A percentile compares a stretch with the other conserved stretches of the same genome.
Conservation (phyloP, 2,329 filamentous ascomycete genomes). For the Colletotrichum sp. region DNA sequence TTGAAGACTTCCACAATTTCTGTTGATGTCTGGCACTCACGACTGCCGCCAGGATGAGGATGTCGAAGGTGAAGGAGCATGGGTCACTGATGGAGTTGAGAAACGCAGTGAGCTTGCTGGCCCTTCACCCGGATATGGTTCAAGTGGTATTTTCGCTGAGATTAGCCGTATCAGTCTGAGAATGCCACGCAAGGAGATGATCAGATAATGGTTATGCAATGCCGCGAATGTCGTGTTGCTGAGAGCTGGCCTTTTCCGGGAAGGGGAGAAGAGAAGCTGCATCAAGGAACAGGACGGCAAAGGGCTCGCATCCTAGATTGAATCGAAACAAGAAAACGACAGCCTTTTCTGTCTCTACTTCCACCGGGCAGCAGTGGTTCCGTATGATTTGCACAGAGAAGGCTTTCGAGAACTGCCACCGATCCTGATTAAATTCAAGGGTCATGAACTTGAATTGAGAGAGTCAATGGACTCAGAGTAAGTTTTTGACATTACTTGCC, state of each 20-base stretch:
- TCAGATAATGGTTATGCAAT: accelerated
- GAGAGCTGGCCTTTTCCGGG: background rate
- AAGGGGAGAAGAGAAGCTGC: background rate
- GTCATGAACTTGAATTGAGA: too few species aligned
- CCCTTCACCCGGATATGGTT: background rate
- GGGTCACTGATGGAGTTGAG: background rate
- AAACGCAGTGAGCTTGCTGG: background rate
- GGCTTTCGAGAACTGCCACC: background rate
- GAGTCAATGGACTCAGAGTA: background rate
- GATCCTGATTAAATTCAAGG: background rate
- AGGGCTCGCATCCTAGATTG: background rate
- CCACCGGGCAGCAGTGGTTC: background rate
- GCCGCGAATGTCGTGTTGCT: accelerated
- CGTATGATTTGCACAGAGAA: background rate
- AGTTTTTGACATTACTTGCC: background rate
- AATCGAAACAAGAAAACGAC: background rate
- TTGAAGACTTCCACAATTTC: too few species aligned
- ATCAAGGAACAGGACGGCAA: background rate
- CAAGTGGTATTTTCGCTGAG: background rate
- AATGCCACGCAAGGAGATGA: background rate
- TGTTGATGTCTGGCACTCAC: too few species aligned
- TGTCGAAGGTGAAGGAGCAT: background rate
- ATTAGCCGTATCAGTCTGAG: accelerated
- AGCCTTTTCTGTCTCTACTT: background rate
- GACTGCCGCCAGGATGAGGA: too few species aligned